Evolutionary conservation across 495 filamentous ascomycete genomes (phyloP).

Genomic region (Neurospora terricola): DNA sequence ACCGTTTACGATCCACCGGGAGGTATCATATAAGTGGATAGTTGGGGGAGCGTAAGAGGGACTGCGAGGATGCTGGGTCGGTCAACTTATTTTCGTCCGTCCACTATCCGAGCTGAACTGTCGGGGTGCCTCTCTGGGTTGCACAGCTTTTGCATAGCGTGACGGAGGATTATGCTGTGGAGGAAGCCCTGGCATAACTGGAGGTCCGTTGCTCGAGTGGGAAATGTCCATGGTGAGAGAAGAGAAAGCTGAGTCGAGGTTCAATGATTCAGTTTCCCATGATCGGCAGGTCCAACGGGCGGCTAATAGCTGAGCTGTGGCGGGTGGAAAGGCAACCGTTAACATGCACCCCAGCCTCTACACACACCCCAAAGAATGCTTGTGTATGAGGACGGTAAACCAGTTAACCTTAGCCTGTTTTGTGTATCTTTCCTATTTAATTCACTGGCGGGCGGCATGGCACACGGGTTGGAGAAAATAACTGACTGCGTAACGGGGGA

Average conservation of each 20-base stretch:
- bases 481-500: not conserved
- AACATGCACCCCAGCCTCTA: not conserved
- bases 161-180: not conserved
- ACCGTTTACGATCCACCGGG: conserved; percentile 43
- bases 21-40: conserved; percentile 38
- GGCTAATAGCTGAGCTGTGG: not conserved
- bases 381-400: not conserved
- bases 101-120: not conserved
- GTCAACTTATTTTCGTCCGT: not conserved
- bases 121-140: not conserved
- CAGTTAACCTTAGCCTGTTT: not conserved
- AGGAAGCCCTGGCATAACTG: not conserved
- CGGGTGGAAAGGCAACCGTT: not conserved
- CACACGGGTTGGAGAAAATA: not conserved
- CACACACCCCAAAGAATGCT: not conserved
- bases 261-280: not conserved
- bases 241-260: not conserved
- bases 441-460: not conserved
- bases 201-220: not conserved
- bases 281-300: not conserved
- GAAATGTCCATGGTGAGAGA: not conserved
- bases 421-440: not conserved
- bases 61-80: not conserved
- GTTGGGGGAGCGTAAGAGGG: too few species aligned
- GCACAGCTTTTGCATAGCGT: not conserved